Evolutionary conservation across 192 early-diverging fungal genomes (phyloP), one percentile per base, ranked within the genome.

Genomic region (Lobosporangium transversale): DNA sequence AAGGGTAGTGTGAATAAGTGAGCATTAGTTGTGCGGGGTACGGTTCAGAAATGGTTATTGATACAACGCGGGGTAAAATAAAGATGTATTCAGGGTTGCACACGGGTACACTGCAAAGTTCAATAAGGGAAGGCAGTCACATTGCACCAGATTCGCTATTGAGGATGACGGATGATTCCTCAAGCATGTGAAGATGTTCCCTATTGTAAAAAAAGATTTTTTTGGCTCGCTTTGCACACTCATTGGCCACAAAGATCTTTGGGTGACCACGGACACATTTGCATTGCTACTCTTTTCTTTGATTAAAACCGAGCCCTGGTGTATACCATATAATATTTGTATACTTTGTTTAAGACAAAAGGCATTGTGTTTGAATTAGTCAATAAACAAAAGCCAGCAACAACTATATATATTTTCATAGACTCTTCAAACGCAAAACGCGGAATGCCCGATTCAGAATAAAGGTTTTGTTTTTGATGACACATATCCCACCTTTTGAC

Each of bases 381-480:
- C 7, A 7, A 40, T 40, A 14, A 40, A 7, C 8, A 40, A 14
- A 40, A 40, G 37, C n/a, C n/a, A n/a, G n/a, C n/a, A n/a, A n/a
- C n/a, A n/a, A n/a, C n/a, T n/a, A n/a, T n/a, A n/a, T n/a, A n/a
- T n/a, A n/a, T n/a, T n/a, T n/a, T n/a, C n/a, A n/a, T n/a, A n/a
- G n/a, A n/a, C n/a, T n/a, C n/a, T n/a, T n/a, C n/a, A n/a, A n/a
- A 14, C 7, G 37, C 8, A 40, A 27, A 26, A 27, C 23, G 26
- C 49, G 49, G 49, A 51, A 51, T 51, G 49, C 49, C 49, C 49
- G 29, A 51, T 11, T 21, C 21, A 27, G 49, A 27, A 51, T 9
- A 26, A 21, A 10, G 37, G 7, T 40, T 14, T 7, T 14, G 14
- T 10, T 10, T 7, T 7, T 40, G 37, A 40, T 40, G 37, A 40